Base-by-base conservation (phyloP, 495 filamentous ascomycete genomes). In the Astrothelium subdiscretum region DNA sequence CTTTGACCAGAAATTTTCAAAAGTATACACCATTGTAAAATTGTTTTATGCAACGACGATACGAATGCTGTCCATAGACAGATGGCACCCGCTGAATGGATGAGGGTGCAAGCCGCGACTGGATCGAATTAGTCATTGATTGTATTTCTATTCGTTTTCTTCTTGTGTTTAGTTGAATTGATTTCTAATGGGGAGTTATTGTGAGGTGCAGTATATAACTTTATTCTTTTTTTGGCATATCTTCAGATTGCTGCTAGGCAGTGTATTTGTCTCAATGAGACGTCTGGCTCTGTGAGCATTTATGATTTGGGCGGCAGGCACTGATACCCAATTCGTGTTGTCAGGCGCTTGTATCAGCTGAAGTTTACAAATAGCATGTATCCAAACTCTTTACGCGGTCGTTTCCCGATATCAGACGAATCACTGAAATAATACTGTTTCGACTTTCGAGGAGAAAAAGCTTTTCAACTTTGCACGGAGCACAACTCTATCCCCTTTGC, bases 91-190 rank as follows among this genome's bases (percentile, higher is more conserved):
- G 10, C 48, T 29, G 24, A 24, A 54, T 27, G 48, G 24, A 29
- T 27, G 5, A 11, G 8, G 48, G 5, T 26, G 48, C 29, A 8
- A 20, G 48, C 24, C 29, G 48, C 11, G 48, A 54, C 22, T 54
- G 48, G 48, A 29, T 54, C 15, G n/a, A 26, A 54, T 29, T 10
- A 54, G 29, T 8, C 29, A 29, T 54, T 29, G 48, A 54, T 20
- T 54, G 48, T 54, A 54, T 54, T 54, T 54, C 24, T 54, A 54
- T 62, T 31, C 31, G 51, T 58, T 58, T 62, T 42, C 29, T 58
- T 31, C 38, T 62, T 62, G 29, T 62, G 48, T 62, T 51, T 62
- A 57, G 38, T 57, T 62, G 51, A 62, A 58, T 26, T 52, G 5
- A 6, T 62, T 11, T 54, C 11, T 54, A 20, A 29, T 26, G 22